Conservation (phyloP, 2,329 filamentous ascomycete genomes). For the Lachnellula suecica region DNA sequence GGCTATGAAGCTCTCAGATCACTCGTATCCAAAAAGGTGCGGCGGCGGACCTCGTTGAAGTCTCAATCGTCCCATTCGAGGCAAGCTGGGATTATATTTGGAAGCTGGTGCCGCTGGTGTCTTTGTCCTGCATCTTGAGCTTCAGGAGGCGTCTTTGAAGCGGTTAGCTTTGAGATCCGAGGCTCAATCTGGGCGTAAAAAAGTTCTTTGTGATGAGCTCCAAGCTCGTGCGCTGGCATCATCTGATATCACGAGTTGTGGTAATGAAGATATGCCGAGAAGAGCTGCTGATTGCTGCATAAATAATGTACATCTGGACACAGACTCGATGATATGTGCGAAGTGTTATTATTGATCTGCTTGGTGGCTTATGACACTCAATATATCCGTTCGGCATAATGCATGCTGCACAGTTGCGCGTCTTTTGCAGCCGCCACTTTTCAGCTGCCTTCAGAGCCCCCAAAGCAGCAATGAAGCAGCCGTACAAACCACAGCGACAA, state of each 20-base stretch:
- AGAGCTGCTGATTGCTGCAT: not conserved
- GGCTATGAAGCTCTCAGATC: not conserved
- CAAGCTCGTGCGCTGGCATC: not conserved
- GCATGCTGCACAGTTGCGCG: not conserved
- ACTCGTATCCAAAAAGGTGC: not conserved
- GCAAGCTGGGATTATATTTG: not conserved
- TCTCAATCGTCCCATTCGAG: not conserved
- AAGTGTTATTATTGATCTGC: not conserved
- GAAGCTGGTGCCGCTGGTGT: not conserved
- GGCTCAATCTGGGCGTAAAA: not conserved
- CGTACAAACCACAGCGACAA: not conserved
- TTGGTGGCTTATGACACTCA: not conserved
- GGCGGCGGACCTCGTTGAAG: not conserved
- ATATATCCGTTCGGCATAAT: not conserved
- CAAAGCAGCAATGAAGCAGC: not conserved
- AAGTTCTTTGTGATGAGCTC: not conserved
- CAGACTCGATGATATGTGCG: not conserved
- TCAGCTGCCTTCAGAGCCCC: not conserved
- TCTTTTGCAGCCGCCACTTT: not conserved
- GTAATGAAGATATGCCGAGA: not conserved
- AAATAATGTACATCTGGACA: not conserved
- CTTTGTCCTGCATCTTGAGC: not conserved
- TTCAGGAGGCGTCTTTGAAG: not conserved
- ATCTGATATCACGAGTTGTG: not conserved
- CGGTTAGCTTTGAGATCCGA: not conserved